phyloP scores from a whole-genome alignment of 2,329 filamentous ascomycete genomes.

The Colletotrichum simmondsii region DNA sequence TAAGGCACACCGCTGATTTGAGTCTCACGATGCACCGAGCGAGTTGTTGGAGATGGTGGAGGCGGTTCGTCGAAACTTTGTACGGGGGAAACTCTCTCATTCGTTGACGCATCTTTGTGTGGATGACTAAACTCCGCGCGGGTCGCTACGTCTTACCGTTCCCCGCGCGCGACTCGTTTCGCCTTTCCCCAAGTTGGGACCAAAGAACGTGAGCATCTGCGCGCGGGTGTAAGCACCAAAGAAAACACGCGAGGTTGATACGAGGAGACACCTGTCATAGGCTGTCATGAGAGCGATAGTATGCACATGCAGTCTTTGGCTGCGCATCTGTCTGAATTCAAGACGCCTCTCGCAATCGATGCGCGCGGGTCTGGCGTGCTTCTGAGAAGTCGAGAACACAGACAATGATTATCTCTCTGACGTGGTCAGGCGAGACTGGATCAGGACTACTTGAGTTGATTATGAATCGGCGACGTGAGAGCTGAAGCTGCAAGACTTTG shows the following conservation, averaged over 20 bases:
- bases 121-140: conserved; percentile 12
- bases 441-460: too few relatives aligned
- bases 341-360: not conserved
- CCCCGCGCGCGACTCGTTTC: not conserved
- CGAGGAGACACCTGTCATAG: not conserved
- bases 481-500: too few relatives aligned
- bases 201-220: not conserved
- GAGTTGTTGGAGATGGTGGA: not conserved
- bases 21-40: not conserved
- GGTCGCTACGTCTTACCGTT: conserved; percentile 9
- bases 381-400: not conserved
- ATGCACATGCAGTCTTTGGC: not conserved
- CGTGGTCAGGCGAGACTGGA: not conserved
- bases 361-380: conserved; percentile 5
- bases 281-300: not conserved
- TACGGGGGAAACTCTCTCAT: not conserved
- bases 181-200: conserved; percentile 4
- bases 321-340: not conserved
- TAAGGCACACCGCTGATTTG: not conserved
- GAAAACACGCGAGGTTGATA: rapidly evolving
- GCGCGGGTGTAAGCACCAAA: not conserved
- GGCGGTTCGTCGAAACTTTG: not conserved
- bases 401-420: not conserved
- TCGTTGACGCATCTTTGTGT: not conserved
- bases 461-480: too few relatives aligned